These are phyloP conservation scores for Oxyria digyna DNA, from an alignment of 148 eudicot species.

Conservation along the genomic window DNA sequence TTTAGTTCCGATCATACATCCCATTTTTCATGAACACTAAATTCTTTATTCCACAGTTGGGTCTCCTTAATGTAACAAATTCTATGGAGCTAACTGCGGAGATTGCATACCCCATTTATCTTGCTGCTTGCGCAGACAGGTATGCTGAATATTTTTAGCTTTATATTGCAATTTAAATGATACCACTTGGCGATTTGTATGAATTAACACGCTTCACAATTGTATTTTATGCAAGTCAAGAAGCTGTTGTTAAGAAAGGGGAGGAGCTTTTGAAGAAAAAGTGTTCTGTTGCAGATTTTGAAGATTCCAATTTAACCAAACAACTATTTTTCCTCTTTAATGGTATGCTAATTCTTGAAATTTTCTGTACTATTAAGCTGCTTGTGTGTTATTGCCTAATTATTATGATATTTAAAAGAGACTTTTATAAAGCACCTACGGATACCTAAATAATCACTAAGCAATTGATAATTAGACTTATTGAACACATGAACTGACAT, in stretches of 20 bases:
- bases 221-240: constrained; percentile 53
- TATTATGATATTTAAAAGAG: not conserved
- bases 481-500: not conserved
- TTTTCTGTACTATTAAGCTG: not conserved
- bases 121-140: constrained; percentile 76
- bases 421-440: not conserved
- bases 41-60: constrained; percentile 37
- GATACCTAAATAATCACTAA: not conserved
- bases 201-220: constrained; percentile 7
- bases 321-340: constrained; percentile 67
- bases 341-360: constrained; percentile 33
- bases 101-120: constrained; percentile 58
- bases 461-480: not conserved
- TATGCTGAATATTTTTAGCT: constrained; percentile 14
- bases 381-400: not conserved
- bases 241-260: constrained; percentile 68
- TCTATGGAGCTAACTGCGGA: constrained; percentile 66
- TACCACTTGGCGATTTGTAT: not conserved
- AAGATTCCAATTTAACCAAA: constrained; percentile 54
- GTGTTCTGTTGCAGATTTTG: constrained; percentile 68
- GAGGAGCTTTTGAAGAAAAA: constrained; percentile 88
- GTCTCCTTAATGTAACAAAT: constrained; percentile 66
- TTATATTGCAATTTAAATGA: not conserved
- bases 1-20: not conserved
- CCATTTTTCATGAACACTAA: not conserved